These are phyloP conservation scores for Aureobasidium sp. DNA, from an alignment of 2,329 filamentous ascomycete species.

Conservation along the genomic window DNA sequence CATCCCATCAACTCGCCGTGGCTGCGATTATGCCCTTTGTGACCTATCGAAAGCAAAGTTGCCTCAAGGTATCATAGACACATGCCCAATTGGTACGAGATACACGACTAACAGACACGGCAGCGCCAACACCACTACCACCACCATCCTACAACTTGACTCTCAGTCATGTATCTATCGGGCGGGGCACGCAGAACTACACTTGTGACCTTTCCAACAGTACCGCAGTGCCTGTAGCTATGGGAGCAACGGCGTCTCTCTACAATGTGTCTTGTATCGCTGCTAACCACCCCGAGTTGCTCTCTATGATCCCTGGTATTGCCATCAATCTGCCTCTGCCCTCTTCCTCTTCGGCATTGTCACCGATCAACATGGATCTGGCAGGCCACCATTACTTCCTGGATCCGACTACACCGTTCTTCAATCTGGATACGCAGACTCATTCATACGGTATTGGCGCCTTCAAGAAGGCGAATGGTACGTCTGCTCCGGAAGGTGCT, in stretches of 20 bases:
- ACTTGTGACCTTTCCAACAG: slow-evolving; percentile 60
- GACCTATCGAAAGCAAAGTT: slow-evolving; percentile 5
- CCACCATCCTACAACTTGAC: slow-evolving; percentile 52
- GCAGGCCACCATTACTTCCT: slow-evolving; percentile 79
- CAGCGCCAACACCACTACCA: slow-evolving; percentile 47
- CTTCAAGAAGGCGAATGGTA: slow-evolving; percentile 55
- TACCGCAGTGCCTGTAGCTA: slow-evolving; percentile 54
- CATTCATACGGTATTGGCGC: slow-evolving; percentile 53
- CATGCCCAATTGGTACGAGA: not conserved
- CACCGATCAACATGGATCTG: slow-evolving; percentile 54
- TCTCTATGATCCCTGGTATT: slow-evolving; percentile 58
- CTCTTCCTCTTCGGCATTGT: slow-evolving; percentile 31
- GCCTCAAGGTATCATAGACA: not conserved
- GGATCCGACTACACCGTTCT: slow-evolving; percentile 64
- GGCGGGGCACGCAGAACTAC: slow-evolving; percentile 90
- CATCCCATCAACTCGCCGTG: not conserved
- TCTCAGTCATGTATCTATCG: slow-evolving; percentile 73
- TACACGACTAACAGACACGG: not conserved
- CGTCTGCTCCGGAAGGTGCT: slow-evolving; percentile 57
- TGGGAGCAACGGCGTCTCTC: slow-evolving; percentile 73
- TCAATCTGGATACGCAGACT: slow-evolving; percentile 61
- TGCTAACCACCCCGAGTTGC: slow-evolving; percentile 59
- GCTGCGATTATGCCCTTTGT: slow-evolving; percentile 8
- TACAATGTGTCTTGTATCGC: slow-evolving; percentile 83
- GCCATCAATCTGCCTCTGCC: slow-evolving; percentile 60